A percentile compares a stretch with the other conserved stretches of the same genome.
Conservation (phyloP, 1,284 basidiomycete genomes). For the Jaminaea rosea region DNA sequence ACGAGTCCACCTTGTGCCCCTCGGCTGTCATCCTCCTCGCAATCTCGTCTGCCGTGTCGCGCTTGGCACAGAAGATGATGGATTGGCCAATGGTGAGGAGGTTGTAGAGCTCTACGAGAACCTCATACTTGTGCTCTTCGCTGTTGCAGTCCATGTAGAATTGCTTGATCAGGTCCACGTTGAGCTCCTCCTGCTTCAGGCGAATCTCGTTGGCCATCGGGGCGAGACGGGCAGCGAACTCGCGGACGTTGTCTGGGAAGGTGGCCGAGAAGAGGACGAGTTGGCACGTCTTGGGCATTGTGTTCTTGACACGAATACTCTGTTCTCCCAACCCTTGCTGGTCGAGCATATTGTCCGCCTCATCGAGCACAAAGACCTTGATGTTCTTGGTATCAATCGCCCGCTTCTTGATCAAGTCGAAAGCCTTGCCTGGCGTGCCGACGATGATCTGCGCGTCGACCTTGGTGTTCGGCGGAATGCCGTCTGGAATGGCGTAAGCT, state of each 20-base stretch:
- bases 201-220: constrained; percentile 94
- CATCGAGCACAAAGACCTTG: constrained; percentile 91
- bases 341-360: constrained; percentile 98
- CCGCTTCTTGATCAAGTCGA: constrained; percentile 58
- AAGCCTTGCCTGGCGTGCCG: constrained; percentile 91
- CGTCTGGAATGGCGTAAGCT: constrained; percentile 85
- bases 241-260: constrained; percentile 84
- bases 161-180: constrained; percentile 88
- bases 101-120: constrained; percentile 81
- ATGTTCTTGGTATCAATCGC: constrained; percentile 62
- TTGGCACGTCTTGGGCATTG: constrained; percentile 63
- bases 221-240: constrained; percentile 82
- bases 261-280: constrained; percentile 97
- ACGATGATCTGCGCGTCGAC: constrained; percentile 85
- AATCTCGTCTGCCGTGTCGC: constrained; percentile 85
- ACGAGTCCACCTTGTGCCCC: constrained; percentile 89
- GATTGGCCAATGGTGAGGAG: constrained; percentile 89
- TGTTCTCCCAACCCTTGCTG: constrained; percentile 94
- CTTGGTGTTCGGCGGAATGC: constrained; percentile 58
- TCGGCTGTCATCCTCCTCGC: constrained; percentile 80
- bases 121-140: constrained; percentile 90
- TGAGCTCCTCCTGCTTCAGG: constrained; percentile 85
- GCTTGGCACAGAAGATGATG: constrained; percentile 79
- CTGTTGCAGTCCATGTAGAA: constrained; percentile 82
- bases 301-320: constrained; percentile 79